These are phyloP conservation scores for Ormosia emarginata DNA, from an alignment of 306 rosid genomes.

Conservation along the genomic window DNA sequence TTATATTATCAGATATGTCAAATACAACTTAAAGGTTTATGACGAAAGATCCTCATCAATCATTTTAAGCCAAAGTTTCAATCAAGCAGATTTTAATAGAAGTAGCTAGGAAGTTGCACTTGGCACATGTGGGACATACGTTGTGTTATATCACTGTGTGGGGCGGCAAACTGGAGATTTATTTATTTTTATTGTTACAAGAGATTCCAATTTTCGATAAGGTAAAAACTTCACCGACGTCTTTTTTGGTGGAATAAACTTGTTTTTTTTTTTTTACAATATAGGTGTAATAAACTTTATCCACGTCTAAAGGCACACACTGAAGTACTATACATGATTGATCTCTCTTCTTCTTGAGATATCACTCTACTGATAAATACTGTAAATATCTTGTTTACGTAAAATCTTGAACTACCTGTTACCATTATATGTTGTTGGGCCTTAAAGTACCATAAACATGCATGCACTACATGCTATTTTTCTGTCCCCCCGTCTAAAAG, in stretches of 20 bases:
- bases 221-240: too few species aligned
- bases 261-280: too few species aligned
- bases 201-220: not conserved
- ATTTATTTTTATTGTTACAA: not conserved
- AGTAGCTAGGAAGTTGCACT: not conserved
- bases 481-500: not conserved
- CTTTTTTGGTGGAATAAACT: too few species aligned
- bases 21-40: not conserved
- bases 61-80: conserved; percentile 21
- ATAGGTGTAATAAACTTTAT: too few species aligned
- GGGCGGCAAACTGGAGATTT: conserved; percentile 8
- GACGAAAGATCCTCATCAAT: conserved; percentile 19
- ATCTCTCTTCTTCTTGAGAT: not conserved
- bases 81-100: not conserved
- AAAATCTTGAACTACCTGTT: not conserved
- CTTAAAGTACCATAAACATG: not conserved
- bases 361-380: not conserved
- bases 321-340: not conserved
- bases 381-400: not conserved
- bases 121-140: conserved; percentile 17
- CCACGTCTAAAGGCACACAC: not conserved
- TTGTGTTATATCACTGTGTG: not conserved
- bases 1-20: too few species aligned
- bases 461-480: not conserved
- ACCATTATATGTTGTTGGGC: not conserved